These are phyloP conservation scores for Austroboletus festivus DNA, from an alignment of 768 basidiomycete species.

Conservation along the genomic window DNA sequence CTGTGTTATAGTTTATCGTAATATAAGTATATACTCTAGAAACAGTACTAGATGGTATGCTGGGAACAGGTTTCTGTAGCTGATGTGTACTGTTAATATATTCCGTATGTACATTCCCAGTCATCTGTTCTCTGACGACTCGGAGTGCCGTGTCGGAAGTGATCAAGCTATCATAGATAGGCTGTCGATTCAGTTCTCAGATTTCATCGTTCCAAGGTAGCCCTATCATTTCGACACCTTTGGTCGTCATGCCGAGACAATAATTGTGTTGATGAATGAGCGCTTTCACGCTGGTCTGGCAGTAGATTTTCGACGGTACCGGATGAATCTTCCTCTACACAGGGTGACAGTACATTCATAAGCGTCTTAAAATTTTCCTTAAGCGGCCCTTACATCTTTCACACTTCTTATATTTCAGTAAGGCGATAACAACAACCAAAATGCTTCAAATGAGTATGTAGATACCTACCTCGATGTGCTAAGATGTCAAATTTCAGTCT, in stretches of 20 bases:
- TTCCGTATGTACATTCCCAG: neutral
- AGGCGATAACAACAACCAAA: too few relatives aligned
- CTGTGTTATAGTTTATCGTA: too few relatives aligned
- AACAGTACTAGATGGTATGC: slow-evolving; percentile 30
- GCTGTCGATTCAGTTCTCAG: slow-evolving; percentile 25
- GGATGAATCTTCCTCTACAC: neutral
- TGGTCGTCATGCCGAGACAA: slow-evolving; percentile 49
- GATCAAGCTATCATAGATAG: slow-evolving; percentile 11
- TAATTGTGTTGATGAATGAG: slow-evolving; percentile 41
- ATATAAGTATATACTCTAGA: slow-evolving; percentile 33
- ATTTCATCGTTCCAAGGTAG: slow-evolving; percentile 64
- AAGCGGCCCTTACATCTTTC: too few relatives aligned
- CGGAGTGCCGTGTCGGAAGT: slow-evolving; percentile 80
- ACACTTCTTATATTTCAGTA: too few relatives aligned
- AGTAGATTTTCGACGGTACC: slow-evolving; percentile 49
- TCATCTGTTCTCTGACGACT: slow-evolving; percentile 4
- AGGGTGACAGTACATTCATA: too few relatives aligned
- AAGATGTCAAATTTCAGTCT: too few relatives aligned
- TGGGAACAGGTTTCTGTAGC: slow-evolving; percentile 57
- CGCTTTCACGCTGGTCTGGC: slow-evolving; percentile 47
- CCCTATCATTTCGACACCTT: slow-evolving; percentile 70
- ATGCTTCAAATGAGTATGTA: too few relatives aligned
- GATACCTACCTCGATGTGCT: too few relatives aligned
- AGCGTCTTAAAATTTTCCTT: too few relatives aligned
- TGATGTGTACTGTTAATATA: slow-evolving; percentile 7